phyloP scores from a whole-genome alignment of 805 yeast genomes.

The Peterozyma toletana region DNA sequence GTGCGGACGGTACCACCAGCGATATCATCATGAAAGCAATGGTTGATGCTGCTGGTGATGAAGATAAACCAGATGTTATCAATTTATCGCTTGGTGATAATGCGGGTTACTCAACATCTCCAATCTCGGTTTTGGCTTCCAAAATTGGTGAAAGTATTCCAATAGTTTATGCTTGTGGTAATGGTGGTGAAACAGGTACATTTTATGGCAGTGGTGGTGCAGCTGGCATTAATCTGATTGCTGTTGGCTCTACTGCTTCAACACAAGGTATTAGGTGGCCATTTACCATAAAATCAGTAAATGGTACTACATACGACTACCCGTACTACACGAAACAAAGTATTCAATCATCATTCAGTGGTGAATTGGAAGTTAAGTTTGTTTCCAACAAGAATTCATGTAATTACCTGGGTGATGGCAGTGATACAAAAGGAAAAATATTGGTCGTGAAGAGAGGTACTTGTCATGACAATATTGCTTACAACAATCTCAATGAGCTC shows the following conservation, averaged over 20 bases:
- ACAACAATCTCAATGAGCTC: background rate
- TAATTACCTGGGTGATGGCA: too few relatives aligned
- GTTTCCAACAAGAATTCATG: too few relatives aligned
- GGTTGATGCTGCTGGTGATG: constrained; percentile 9
- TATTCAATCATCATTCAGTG: too few relatives aligned
- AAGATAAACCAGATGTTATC: constrained; percentile 10
- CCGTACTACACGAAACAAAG: too few relatives aligned
- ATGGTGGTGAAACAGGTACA: constrained; percentile 10
- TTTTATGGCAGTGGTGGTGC: constrained; percentile 10
- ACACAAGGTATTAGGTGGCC: constrained; percentile 8
- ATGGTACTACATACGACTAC: constrained; percentile 1
- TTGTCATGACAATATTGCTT: constrained; percentile 1
- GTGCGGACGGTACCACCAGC: constrained; percentile 11
- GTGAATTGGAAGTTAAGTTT: too few relatives aligned
- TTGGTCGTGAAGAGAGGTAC: constrained; percentile 1
- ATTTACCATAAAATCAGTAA: constrained; percentile 4
- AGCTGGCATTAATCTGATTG: constrained; percentile 6
- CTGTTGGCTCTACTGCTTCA: constrained; percentile 9
- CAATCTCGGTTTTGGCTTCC: constrained; percentile 10
- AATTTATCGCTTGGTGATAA: constrained; percentile 14
- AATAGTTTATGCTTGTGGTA: constrained; percentile 15
- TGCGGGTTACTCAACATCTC: constrained; percentile 8
- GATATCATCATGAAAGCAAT: constrained; percentile 11
- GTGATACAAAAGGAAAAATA: too few relatives aligned
- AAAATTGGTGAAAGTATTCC: constrained; percentile 10